Base-by-base conservation (phyloP, 352 stramenopile species). In the Globisporangium cylindrosporum region DNA sequence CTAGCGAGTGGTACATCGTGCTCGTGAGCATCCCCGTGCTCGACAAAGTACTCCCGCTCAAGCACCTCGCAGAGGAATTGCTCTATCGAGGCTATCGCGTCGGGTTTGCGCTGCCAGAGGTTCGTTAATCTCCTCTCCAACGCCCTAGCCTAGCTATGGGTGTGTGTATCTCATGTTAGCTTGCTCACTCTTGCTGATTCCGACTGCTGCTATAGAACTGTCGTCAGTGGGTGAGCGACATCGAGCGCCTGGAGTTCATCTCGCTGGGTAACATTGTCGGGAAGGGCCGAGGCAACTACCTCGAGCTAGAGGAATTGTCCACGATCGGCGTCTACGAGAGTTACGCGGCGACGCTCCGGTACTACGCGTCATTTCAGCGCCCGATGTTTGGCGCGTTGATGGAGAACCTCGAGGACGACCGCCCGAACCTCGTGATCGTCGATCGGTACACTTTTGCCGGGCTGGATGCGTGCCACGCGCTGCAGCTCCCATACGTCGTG, bases 371-470 rank as follows among this genome's bases (percentile, higher is more conserved):
- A 27, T 90, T 93, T 66, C 84, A 95, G 48, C 73, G 80, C 0
- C 82, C 85, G n/a, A 95, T 95, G 88, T 86, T 85, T 49, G 64
- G 55, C 0, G 64, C 81, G 27, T 73, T 95, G 29, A 22, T 88
- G 5, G 78, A 91, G 36, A 77, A 89, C 41, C 74, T 91, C 24
- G 76, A 88, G 43, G 79, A 87, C 34, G 82, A 95, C 61, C 77
- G 78, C 5, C 88, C 88, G 18, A 70, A 86, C 24, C 66, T 95
- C 25, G 75, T 94, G 5, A 72, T 97, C 3, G 72, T 93, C 24
- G 88, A 97, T 58, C 77, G 90, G 63, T 93, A 91, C 68, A 89
- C 90, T 9, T 93, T 97, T 69, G 88, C 82, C 12, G 90, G 84
- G 36, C 78, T 94, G 58, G 87, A 93, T 59, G 84, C 70, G 29